phyloP scores from a whole-genome alignment of 352 stramenopile species.

The Globisporangium canariense region DNA sequence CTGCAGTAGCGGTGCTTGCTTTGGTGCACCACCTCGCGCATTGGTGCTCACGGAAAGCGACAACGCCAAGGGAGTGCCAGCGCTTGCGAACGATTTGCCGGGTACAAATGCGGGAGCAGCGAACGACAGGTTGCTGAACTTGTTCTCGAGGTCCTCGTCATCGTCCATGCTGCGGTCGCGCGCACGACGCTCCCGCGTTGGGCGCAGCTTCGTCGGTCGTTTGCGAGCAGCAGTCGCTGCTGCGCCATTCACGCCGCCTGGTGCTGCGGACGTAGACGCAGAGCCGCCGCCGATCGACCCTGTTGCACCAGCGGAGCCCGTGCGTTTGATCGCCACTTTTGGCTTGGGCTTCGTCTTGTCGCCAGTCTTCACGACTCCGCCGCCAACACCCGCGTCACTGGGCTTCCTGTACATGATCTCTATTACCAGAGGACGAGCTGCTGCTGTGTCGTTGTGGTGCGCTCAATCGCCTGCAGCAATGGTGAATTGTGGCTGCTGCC shows the following conservation, averaged over 20 bases:
- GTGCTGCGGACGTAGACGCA: not conserved
- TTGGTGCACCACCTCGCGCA: not conserved
- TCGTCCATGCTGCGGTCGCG: conserved; percentile 54
- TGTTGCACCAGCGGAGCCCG: not conserved
- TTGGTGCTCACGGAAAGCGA: conserved; percentile 3
- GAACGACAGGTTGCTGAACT: conserved; percentile 56
- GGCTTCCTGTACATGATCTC: conserved; percentile 15
- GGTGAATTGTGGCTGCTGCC: not conserved
- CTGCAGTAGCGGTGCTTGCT: conserved; percentile 9
- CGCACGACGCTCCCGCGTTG: conserved; percentile 52
- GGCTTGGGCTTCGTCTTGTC: conserved; percentile 12
- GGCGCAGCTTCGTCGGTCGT: conserved; percentile 51
- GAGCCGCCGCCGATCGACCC: not conserved
- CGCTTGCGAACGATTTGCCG: conserved; percentile 14
- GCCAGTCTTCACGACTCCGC: conserved; percentile 1
- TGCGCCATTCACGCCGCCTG: not conserved
- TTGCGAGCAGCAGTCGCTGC: conserved; percentile 11
- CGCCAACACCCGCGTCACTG: not conserved
- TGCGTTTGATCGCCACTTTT: conserved; percentile 18
- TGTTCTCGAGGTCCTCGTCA: conserved; percentile 58
- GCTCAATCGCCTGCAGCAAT: not conserved
- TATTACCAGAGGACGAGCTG: not conserved
- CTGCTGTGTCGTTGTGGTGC: not conserved
- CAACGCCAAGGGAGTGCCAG: conserved; percentile 7
- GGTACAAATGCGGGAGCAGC: conserved; percentile 56